phyloP scores from a whole-genome alignment of 345 rosid genomes.

The Brassica napus region DNA sequence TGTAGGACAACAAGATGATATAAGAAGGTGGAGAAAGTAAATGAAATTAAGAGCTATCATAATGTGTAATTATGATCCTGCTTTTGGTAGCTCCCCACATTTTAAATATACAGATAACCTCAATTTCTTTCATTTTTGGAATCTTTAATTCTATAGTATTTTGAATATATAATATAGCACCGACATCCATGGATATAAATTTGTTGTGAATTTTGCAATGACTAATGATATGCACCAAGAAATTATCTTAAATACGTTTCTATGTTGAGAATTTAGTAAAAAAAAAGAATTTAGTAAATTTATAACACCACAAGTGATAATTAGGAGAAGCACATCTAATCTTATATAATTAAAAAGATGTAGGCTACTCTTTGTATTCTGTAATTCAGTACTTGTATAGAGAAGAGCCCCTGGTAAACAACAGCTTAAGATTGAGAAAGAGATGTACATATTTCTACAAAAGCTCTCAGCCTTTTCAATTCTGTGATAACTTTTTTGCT shows the following conservation, averaged over 20 bases:
- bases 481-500: not conserved
- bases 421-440: not conserved
- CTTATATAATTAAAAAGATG: not conserved
- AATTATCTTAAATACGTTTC: not conserved
- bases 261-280: not conserved
- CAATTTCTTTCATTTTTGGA: not conserved
- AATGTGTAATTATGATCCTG: conserved; percentile 25
- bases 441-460: not conserved
- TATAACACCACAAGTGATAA: not conserved
- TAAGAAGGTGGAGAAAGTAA: conserved; percentile 35
- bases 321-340: not conserved
- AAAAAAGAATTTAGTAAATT: not conserved
- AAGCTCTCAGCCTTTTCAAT: not conserved
- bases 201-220: not conserved
- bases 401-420: not conserved
- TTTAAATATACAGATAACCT: not conserved
- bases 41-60: conserved; percentile 19
- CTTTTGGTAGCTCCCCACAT: conserved; percentile 31
- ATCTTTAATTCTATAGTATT: not conserved
- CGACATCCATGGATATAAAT: conserved; percentile 3
- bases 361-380: not conserved
- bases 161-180: conserved; percentile 14
- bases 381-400: not conserved
- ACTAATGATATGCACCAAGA: not conserved
- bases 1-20: conserved; percentile 17